Base-by-base conservation (phyloP, 163 green algal species). In the Coccomyxa subellipsoidea region DNA sequence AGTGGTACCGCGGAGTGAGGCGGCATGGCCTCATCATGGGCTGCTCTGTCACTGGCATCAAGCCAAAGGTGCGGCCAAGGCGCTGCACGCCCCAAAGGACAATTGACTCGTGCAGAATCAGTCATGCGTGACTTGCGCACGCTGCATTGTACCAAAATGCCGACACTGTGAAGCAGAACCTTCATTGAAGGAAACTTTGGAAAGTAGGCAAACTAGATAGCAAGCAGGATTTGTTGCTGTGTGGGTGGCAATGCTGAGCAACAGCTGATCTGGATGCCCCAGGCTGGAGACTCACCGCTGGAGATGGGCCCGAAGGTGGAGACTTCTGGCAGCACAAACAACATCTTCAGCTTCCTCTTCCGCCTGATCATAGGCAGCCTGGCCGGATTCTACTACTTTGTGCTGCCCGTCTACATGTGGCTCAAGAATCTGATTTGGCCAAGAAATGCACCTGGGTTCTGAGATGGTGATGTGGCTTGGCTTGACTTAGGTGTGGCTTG, bases 21-120 rank as follows among this genome's bases (percentile, higher is more conserved):
- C 87, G 94, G 15, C 95, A 98, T 81, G 95, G 95, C 29, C 91
- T 98, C 82, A 98, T 98, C 91, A 98, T 98, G 95, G 95, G 95
- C 79, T 98, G 95, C 93, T 96, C 91, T 37, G 95, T 98, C 39
- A 98, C 95, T 1, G 95, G 95, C 10, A 82, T 90, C 23, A 98
- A 98, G 82, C 85, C 89, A 23, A 88, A 90, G 87, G 88, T 92
- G 73, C 25, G 76, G 34, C 66, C 15, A 25, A 23, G 47, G 47
- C 1, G 4, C 23, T 59, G 47, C n/a, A n/a, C n/a, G n/a, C n/a
- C n/a, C n/a, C n/a, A n/a, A n/a, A n/a, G n/a, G n/a, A n/a, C n/a
- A n/a, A n/a, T n/a, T n/a, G n/a, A n/a, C n/a, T n/a, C n/a, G n/a
- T n/a, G n/a, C n/a, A n/a, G n/a, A n/a, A n/a, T n/a, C n/a, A n/a